These are phyloP conservation scores for Aspergillus aculeatinus DNA, from an alignment of 2,329 filamentous ascomycete genomes.

Conservation along the genomic window DNA sequence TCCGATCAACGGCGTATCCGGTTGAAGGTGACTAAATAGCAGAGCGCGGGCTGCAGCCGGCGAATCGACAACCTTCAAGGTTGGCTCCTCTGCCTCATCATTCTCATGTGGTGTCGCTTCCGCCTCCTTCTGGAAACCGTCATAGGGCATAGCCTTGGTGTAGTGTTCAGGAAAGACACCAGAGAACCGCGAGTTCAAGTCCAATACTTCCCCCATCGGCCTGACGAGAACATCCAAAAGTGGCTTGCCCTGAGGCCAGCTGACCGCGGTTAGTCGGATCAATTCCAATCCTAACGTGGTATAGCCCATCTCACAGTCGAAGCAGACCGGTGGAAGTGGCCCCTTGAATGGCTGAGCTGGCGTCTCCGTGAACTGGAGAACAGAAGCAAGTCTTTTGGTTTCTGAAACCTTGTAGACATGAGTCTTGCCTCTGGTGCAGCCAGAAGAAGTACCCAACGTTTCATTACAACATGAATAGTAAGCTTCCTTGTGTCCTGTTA, in stretches of 20 bases:
- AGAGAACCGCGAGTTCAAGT: conserved; percentile 89
- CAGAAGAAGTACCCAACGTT: conserved; percentile 66
- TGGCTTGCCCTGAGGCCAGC: conserved; percentile 75
- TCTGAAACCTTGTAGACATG: conserved; percentile 89
- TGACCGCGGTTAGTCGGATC: conserved; percentile 81
- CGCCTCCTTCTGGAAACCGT: conserved; percentile 25
- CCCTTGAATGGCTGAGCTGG: conserved; percentile 49
- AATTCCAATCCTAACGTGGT: conserved; percentile 86
- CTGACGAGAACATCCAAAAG: conserved; percentile 83
- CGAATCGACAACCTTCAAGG: conserved; percentile 71
- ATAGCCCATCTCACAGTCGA: conserved; percentile 98
- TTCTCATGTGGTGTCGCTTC: conserved; percentile 24
- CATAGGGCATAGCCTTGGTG: conserved; percentile 62
- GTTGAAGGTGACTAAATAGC: conserved; percentile 72
- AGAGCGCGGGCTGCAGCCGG: conserved; percentile 73
- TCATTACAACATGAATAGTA: conserved; percentile 79
- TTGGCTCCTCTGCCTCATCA: conserved; percentile 28
- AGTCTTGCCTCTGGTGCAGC: conserved; percentile 68
- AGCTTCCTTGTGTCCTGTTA: conserved; percentile 58
- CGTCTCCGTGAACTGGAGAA: conserved; percentile 78
- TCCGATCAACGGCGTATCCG: conserved; percentile 79
- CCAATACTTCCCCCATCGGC: conserved; percentile 78
- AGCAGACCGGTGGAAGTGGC: conserved; percentile 60
- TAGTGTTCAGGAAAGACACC: conserved; percentile 80
- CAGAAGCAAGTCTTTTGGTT: conserved; percentile 69